phyloP scores from a whole-genome alignment of 1,139 yeast species.

The Scheffersomyces insectosa region DNA sequence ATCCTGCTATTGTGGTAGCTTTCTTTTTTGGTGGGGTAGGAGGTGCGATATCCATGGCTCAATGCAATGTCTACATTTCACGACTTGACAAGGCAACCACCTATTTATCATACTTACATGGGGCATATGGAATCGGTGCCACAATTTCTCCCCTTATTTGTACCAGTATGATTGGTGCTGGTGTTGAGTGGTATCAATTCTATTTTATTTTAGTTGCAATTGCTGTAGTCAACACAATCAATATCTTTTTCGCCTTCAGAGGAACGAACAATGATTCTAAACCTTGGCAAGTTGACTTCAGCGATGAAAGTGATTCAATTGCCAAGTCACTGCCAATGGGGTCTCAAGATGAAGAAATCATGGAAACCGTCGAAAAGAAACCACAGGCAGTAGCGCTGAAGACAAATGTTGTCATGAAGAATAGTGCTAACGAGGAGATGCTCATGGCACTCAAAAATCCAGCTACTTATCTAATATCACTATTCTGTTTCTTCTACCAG shows the following conservation, averaged over 20 bases:
- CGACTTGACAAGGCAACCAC: slow-evolving; percentile 49
- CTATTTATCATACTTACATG: slow-evolving; percentile 57
- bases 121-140: slow-evolving; percentile 65
- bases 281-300: slow-evolving; percentile 31
- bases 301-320: slow-evolving; percentile 3
- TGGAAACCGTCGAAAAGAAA: too few relatives aligned
- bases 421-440: slow-evolving; percentile 4
- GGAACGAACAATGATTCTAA: slow-evolving; percentile 46
- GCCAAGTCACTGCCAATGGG: too few relatives aligned
- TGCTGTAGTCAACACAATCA: slow-evolving; percentile 25
- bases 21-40: slow-evolving; percentile 65
- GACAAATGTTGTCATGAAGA: too few relatives aligned
- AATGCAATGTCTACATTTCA: slow-evolving; percentile 57
- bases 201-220: slow-evolving; percentile 50
- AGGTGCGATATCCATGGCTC: slow-evolving; percentile 54
- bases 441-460: slow-evolving; percentile 37
- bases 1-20: slow-evolving; percentile 48
- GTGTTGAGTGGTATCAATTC: slow-evolving; percentile 54
- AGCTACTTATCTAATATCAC: slow-evolving; percentile 56
- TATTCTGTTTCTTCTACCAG: slow-evolving; percentile 59
- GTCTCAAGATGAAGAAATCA: too few relatives aligned
- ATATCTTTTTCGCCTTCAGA: slow-evolving; percentile 37
- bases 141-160: slow-evolving; percentile 59
- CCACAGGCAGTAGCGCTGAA: too few relatives aligned
- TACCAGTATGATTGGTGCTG: slow-evolving; percentile 50